Evolutionary conservation across 2,329 filamentous ascomycete species (phyloP), one percentile per base, ranked within the genome.

Genomic region (Sclerotinia minor): DNA sequence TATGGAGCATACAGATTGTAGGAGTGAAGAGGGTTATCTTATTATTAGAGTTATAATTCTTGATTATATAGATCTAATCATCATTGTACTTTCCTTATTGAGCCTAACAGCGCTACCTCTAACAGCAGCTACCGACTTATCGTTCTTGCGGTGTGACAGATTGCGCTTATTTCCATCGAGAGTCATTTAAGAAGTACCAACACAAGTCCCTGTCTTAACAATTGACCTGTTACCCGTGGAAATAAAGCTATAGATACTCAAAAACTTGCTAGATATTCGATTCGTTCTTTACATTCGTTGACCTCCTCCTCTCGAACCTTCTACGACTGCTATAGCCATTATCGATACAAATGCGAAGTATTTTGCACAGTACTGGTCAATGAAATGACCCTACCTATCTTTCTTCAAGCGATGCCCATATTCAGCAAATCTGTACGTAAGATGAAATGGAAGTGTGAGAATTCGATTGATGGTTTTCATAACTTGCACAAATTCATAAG

Each of bases 341-440:
- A 60, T 1, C 11, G 2, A 60, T 3, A 26, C 2, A 9, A n/a
- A 54, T 32, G 17, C 19, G 17, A 54, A 15, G 9, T 60, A 47
- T 24, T 60, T 19, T 32, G 41, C 57, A 60, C 2, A n/a, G 21
- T 47, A n/a, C 41, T 60, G 9, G 57, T 60, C 41, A 11, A 32
- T 32, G 57, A 60, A 21, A 60, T 60, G 57, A 60, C 41, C 7
- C 41, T 60, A 21, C 19, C 57, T 60, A 47, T 60, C 26, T 60
- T 60, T n/a, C 26, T 60, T 60, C 57, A 35, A 35, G 57, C 57
- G 5, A 26, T 32, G 15, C 26, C 41, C 11, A 29, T 47, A 32
- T 60, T 8, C 57, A 47, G 57, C 19, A 17, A 47, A 9, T 45
- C 41, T 13, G 41, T 60, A 35, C 41, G 57, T n/a, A 24, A 19